Evolutionary conservation across 805 yeast genomes (phyloP).

Genomic region (Zygosaccharomyces bailii): DNA sequence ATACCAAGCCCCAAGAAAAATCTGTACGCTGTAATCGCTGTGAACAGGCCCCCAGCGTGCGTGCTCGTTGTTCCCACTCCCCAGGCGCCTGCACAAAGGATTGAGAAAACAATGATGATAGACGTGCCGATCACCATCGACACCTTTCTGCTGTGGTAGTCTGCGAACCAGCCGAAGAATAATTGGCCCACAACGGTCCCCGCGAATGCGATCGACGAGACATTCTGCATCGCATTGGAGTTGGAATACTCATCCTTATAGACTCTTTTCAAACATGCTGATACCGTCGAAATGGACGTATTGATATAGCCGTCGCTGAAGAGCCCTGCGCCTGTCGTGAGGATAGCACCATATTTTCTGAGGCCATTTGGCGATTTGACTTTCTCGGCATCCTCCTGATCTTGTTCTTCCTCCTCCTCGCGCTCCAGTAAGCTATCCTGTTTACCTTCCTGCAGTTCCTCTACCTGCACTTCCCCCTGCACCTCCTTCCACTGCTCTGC

Average conservation of each 20-base stretch:
- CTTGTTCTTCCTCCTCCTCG: not conserved
- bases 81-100: conserved; percentile 84
- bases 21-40: conserved; percentile 79
- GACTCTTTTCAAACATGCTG: conserved; percentile 61
- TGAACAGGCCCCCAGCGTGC: conserved; percentile 66
- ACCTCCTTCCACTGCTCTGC: not conserved
- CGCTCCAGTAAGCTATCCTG: too few relatives aligned
- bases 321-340: conserved; percentile 87
- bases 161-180: conserved; percentile 75
- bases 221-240: conserved; percentile 72
- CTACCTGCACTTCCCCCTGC: not conserved
- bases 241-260: conserved; percentile 61
- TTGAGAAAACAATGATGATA: conserved; percentile 71
- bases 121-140: conserved; percentile 81
- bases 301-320: conserved; percentile 93
- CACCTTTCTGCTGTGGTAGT: conserved; percentile 70
- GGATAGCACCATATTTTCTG: conserved; percentile 57
- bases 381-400: not conserved
- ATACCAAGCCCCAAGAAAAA: conserved; percentile 87
- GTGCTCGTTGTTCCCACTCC: conserved; percentile 58
- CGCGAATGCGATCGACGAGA: conserved; percentile 83
- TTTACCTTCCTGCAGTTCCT: too few relatives aligned
- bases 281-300: conserved; percentile 75
- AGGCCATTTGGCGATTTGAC: conserved; percentile 2
- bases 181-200: conserved; percentile 90